A percentile compares a stretch with the other conserved stretches of the same genome.
These are phyloP conservation scores for Penicillium paneum DNA, from an alignment of 2,329 filamentous ascomycete genomes.

Conservation along the genomic window DNA sequence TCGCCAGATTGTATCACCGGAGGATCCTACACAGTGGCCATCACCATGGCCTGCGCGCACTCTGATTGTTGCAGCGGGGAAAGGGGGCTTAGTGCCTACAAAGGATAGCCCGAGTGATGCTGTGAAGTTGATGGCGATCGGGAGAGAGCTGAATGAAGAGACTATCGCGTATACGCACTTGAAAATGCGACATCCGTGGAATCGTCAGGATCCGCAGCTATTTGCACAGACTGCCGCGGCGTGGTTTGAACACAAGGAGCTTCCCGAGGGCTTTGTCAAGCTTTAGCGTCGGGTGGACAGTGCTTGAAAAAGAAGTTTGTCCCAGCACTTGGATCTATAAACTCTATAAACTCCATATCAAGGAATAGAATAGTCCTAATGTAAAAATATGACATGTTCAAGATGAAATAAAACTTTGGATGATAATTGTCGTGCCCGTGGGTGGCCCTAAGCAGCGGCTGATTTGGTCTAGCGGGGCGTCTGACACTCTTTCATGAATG, in stretches of 20 bases:
- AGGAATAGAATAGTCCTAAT: no score
- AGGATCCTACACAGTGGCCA: neutral
- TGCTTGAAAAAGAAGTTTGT: no score
- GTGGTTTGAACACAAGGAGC: constrained; percentile 6
- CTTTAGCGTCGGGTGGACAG: neutral
- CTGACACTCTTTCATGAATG: no score
- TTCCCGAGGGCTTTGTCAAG: constrained; percentile 4
- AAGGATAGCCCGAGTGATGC: constrained; percentile 3
- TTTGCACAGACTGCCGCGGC: constrained; percentile 4
- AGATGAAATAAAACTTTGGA: no score
- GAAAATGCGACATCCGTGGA: constrained; percentile 13
- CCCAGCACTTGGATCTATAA: no score
- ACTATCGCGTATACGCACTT: constrained; percentile 7
- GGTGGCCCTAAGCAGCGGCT: no score
- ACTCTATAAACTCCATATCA: no score
- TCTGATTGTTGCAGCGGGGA: constrained; percentile 9
- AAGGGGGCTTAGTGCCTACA: constrained; percentile 3
- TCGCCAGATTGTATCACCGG: constrained; percentile 1
- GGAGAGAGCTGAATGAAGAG: constrained; percentile 1
- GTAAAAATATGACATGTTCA: no score
- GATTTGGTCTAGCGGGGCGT: no score
- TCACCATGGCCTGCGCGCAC: constrained; percentile 9
- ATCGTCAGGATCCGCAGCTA: constrained; percentile 6
- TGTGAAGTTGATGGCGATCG: constrained; percentile 3
- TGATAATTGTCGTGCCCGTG: no score